Conservation (phyloP, 139 green algal genomes). For the Picochlorum sp. region DNA sequence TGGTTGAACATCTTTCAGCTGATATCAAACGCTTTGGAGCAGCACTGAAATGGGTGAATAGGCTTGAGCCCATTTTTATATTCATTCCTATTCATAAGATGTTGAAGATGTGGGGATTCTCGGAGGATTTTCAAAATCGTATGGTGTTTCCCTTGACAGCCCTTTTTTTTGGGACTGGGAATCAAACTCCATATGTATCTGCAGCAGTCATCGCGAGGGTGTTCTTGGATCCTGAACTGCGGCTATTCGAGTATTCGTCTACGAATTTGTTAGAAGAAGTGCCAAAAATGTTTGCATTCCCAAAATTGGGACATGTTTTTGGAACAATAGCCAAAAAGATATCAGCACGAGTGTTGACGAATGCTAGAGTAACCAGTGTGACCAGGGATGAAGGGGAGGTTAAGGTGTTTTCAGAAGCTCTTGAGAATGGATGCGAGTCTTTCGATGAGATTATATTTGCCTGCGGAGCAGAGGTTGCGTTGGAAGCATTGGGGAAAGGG, state of each 20-base stretch:
- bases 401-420: neutral
- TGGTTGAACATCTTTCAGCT: constrained; percentile 25
- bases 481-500: constrained; percentile 16
- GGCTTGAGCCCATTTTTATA: constrained; percentile 44
- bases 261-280: constrained; percentile 39
- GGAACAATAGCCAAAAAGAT: neutral
- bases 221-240: constrained; percentile 52
- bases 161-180: constrained; percentile 67
- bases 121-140: constrained; percentile 37
- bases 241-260: constrained; percentile 34
- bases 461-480: constrained; percentile 43
- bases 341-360: neutral
- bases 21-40: constrained; percentile 50
- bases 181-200: constrained; percentile 49
- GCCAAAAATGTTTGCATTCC: constrained; percentile 62
- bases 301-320: constrained; percentile 20
- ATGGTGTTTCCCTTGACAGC: constrained; percentile 61
- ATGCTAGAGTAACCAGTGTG: constrained; percentile 1
- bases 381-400: neutral
- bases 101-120: constrained; percentile 37
- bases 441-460: constrained; percentile 58
- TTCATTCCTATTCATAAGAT: constrained; percentile 51
- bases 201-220: constrained; percentile 52
- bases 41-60: constrained; percentile 35
- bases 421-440: neutral